Conservation (phyloP, 2,329 filamentous ascomycete genomes). For the Neofusicoccum sp. region DNA sequence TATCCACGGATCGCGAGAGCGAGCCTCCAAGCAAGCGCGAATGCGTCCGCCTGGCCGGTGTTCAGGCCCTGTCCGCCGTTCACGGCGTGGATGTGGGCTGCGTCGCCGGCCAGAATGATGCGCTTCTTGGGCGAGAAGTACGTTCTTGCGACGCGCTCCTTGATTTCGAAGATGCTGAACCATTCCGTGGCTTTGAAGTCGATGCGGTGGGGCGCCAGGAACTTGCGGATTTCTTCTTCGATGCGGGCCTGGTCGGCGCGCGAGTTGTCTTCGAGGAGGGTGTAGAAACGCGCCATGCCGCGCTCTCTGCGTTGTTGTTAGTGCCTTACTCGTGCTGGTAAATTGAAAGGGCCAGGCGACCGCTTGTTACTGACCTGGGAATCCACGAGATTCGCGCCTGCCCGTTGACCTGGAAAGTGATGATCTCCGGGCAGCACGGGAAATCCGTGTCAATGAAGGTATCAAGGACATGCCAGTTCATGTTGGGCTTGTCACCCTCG, state of each 20-base stretch:
- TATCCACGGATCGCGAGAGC: slow-evolving; percentile 6
- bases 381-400: slow-evolving; percentile 52
- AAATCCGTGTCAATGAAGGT: slow-evolving; percentile 52
- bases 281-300: slow-evolving; percentile 49
- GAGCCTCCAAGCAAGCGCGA: slow-evolving; percentile 24
- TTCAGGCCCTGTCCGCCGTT: slow-evolving; percentile 28
- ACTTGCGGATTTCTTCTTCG: slow-evolving; percentile 38
- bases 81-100: slow-evolving; percentile 26
- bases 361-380: slow-evolving; percentile 31
- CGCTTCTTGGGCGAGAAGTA: slow-evolving; percentile 22
- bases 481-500: slow-evolving; percentile 49
- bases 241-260: slow-evolving; percentile 37
- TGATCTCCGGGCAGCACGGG: slow-evolving; percentile 47
- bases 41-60: slow-evolving; percentile 24
- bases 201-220: slow-evolving; percentile 45
- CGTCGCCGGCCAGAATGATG: slow-evolving; percentile 25
- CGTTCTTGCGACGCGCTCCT: slow-evolving; percentile 23
- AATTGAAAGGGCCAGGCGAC: too few relatives aligned
- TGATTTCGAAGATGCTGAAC: slow-evolving; percentile 51
- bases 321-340: too few relatives aligned
- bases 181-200: slow-evolving; percentile 48
- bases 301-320: slow-evolving; percentile 33
- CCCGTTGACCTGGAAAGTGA: slow-evolving; percentile 48
- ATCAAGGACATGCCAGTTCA: slow-evolving; percentile 52
- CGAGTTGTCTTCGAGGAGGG: slow-evolving; percentile 47